Percentiles rank a stretch among this genome's conserved stretches.
Evolutionary conservation across 176 grass and related monocot genomes (phyloP).

Genomic region (Dendrocalamus sinicus): DNA sequence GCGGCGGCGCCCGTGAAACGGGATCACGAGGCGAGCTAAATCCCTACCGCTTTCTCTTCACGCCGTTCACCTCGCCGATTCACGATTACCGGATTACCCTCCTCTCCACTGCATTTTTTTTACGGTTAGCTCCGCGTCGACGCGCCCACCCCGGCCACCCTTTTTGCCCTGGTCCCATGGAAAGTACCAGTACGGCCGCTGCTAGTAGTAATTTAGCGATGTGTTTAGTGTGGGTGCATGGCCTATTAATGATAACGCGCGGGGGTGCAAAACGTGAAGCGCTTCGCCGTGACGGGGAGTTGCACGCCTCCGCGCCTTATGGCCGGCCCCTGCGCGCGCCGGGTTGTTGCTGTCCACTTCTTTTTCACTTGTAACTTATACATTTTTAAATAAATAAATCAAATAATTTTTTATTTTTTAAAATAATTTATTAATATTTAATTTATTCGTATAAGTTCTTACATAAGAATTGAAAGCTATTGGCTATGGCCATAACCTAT

Average conservation of each 20-base stretch:
- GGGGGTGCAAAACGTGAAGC: constrained; percentile 22
- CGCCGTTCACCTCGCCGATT: background rate
- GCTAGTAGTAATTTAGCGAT: constrained; percentile 4
- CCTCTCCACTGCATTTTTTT: background rate
- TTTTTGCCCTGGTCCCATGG: constrained; percentile 32
- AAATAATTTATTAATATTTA: too few relatives aligned
- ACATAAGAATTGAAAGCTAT: too few relatives aligned
- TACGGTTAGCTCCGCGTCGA: background rate
- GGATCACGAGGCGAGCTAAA: constrained; percentile 20
- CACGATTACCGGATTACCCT: background rate
- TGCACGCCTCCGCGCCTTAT: background rate
- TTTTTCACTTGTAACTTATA: too few relatives aligned
- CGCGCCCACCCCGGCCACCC: constrained; percentile 16
- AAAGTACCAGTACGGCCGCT: constrained; percentile 41
- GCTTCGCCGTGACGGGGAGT: background rate
- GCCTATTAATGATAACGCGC: background rate
- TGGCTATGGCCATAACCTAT: too few relatives aligned
- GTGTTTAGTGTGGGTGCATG: background rate
- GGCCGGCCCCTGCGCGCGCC: background rate
- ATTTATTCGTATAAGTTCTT: too few relatives aligned
- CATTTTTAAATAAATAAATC: too few relatives aligned
- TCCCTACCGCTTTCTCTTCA: constrained; percentile 26
- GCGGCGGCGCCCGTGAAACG: constrained; percentile 35
- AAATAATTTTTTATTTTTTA: too few relatives aligned
- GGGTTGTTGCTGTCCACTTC: too few relatives aligned